phyloP scores from a whole-genome alignment of 2,329 filamentous ascomycete species.

The Thelonectria discophora region DNA sequence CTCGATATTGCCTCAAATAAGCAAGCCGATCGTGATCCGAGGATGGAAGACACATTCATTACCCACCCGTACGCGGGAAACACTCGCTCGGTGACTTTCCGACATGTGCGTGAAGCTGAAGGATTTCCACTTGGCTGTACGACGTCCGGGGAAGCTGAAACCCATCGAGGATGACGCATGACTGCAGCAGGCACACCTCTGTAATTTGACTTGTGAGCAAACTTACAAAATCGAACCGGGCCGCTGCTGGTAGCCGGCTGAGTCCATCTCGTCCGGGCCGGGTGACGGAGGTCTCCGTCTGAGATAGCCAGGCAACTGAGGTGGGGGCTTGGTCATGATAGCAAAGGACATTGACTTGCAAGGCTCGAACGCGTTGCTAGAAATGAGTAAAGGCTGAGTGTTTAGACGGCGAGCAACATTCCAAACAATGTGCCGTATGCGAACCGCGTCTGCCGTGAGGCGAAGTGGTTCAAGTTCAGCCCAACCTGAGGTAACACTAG shows the following conservation, averaged over 20 bases:
- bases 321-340: background rate
- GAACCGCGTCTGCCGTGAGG: background rate
- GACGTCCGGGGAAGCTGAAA: background rate
- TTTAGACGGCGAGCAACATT: background rate
- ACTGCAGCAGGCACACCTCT: background rate
- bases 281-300: constrained; percentile 18
- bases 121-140: background rate
- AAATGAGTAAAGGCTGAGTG: background rate
- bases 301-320: background rate
- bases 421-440: background rate
- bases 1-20: background rate
- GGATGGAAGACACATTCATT: background rate
- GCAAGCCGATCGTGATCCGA: background rate
- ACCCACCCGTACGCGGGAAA: background rate
- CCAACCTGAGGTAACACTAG: background rate
- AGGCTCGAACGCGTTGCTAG: background rate
- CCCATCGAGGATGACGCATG: background rate
- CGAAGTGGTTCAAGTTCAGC: background rate
- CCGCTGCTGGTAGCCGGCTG: constrained; percentile 8
- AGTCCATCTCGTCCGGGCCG: constrained; percentile 12
- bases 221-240: constrained; percentile 7
- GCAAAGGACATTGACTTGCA: background rate
- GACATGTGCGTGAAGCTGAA: background rate
- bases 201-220: constrained; percentile 1
- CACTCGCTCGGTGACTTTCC: constrained; percentile 4